Base-by-base conservation (phyloP, 208 protist genomes). In the Trypanosoma theileri region DNA sequence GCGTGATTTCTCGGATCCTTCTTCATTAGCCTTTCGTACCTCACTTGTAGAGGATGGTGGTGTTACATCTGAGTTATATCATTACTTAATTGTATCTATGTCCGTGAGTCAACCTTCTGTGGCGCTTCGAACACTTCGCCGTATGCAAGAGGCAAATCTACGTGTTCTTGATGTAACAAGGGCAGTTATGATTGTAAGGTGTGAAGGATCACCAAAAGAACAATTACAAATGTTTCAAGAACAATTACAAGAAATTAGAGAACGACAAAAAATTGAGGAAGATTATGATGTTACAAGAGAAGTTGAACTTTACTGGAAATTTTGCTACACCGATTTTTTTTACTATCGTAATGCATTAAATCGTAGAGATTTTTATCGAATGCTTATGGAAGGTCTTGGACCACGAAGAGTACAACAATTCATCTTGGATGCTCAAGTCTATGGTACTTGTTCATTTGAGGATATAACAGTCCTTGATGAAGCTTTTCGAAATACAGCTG, bases 231-330 rank as follows among this genome's bases (percentile, higher is more conserved):
- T 96, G 45, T 87, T 96, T 61, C 19, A 71, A 52, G 79, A 81
- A 66, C 87, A 92, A 61, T 57, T 92, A 12, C 48, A 77, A 16
- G 85, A 85, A 50, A 83, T 92, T 16, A 59, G 56, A 7, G 21
- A 41, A 6, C 79, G 91, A 4, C 48, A 22, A 7, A 68, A 76
- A 35, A 75, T 92, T 26, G 85, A 93, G 42, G 78, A 64, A 64
- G 82, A 93, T 48, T 71, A 82, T 54, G 73, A 79, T 44, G 79
- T 81, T 3, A 60, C 69, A 56, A 82, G 84, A 68, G 71, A 71
- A 22, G 76, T 91, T 3, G 90, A 94, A 72, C 76, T 79, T 41
- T 96, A 88, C 69, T 96, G 88, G 88, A 91, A 92, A 70, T 92
- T 81, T 50, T 62, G 90, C 55, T 96, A 94, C 80, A 70, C 71